Evolutionary conservation across 2,329 filamentous ascomycete species (phyloP), one percentile per base, ranked within the genome.

Genomic region (Fusarium penzigii): DNA sequence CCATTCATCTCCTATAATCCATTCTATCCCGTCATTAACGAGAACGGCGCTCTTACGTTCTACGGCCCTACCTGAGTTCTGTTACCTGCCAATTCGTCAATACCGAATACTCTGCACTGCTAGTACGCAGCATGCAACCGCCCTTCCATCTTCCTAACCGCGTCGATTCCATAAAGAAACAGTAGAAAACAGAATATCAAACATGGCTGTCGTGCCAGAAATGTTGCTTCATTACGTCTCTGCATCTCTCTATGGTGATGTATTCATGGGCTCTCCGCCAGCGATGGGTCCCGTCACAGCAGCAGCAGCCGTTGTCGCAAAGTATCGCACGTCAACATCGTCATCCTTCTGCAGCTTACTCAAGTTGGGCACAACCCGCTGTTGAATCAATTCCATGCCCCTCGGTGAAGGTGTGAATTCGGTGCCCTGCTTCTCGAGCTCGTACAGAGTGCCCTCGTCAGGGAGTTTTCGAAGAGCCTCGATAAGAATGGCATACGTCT

Each of bases 311-410:
- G 90, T 95, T 56, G 92, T 96, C 59, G 94, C 94, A 76, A 96
- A 99, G 79, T 93, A 99, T 72, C 94, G 86, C 68, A 99, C 94
- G 76, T 99, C 94, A 64, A 97, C 93, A 76, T 99, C 94, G 62
- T 95, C 90, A 70, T 99, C 94, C 76, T 93, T 89, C 79, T 97
- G 92, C 67, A 99, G 81, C 79, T 97, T 97, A 78, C 93, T 89
- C 64, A 99, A 77, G 70, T 91, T 93, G 25, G 93, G 92, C 68
- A 96, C 76, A 69, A 97, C 87, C 68, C 90, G 87, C 73, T 90
- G 85, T 72, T 91, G 86, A 68, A 96, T 94, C 61, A 96, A 80
- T 66, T 92, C 87, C 65, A 87, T 83, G 48, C 88, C 89, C 65
- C 84, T 83, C 41, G 87, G 81, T 52, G 90, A 92, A 17, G 90